Base-by-base conservation (phyloP, 73 alveolate genomes). In the Tetrahymena thermophila region DNA sequence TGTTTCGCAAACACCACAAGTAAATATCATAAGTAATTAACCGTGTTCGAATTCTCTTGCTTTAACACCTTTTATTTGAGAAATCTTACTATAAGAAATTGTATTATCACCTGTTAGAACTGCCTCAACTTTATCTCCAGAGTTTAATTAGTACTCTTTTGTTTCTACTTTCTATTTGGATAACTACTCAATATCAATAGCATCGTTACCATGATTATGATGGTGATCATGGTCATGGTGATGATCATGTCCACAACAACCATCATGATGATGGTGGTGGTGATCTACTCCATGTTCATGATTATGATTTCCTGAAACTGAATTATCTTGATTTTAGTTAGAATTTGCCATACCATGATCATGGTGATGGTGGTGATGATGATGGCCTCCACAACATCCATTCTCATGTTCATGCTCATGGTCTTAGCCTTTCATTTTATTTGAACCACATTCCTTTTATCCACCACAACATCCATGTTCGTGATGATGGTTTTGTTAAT, bases 1-100 rank as follows among this genome's bases (percentile, higher is more conserved):
- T 34, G 93, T 95, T 14, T 94, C 97, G 23, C 97, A 95, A 9
- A 94, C 95, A 50, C 95, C 93, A 34, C 97, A 95, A 17, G 95
- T 95, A 56, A 95, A 95, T 89, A 95, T 85, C 43, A 95, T 71
- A 28, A 71, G 40, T n/a, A 71, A 19, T 71, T 71, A 71, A 28
- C 89, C 89, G n/a, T 71, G 89, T n/a, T 71, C 89, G 3, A 4
- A 15, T 71, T 71, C 89, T 71, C 89, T 71, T 71, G 89, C 89
- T 71, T 71, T 71, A 71, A 71, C 89, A 71, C 89, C 89, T 31
- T 71, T 71, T 19, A 71, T 71, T 71, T 71, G 42, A 28, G 35
- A 21, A 56, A 21, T 10, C 9, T 23, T 56, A 16, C 85, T 56
- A 56, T 71, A 71, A 19, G 89, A 71, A 71, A 71, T 31, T 1